Evolutionary conservation across 2,329 filamentous ascomycete genomes (phyloP), one percentile per base, ranked within the genome.

Genomic region (Aspergillus ruber): DNA sequence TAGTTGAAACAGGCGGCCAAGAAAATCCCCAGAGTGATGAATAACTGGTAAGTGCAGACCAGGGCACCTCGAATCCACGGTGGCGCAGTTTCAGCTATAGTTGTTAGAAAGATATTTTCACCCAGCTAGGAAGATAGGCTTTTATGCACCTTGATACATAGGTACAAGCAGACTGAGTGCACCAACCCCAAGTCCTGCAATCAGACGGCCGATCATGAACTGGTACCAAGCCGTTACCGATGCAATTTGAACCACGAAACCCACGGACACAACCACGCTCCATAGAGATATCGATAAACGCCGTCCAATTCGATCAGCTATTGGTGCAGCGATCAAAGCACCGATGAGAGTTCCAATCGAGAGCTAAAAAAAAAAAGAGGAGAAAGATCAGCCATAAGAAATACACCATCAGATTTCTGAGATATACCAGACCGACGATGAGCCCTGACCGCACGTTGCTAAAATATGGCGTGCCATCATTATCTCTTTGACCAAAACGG

Each of bases 1-100:
- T 61, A 75, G 50, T 74, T 74, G 59, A 75, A 71, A 46, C 69
- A 71, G 33, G 71, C 65, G n/a, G 72, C 71, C 7, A 73, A 57
- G 47, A 74, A 70, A 43, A 74, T 74, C 3, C 72, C 72, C 6
- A 74, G 54, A 0, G 72, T 74, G 52, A 74, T 71, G 50, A 75
- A 74, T 4, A 75, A 57, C 48, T 75, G 73, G 50, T 74, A 75
- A 4, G 69, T 69, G 53, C 69, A 69, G 17, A 39, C 36, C 36
- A 39, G 36, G 36, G 36, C 36, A 9, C 36, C 36, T 39, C 36
- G 36, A 20, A 39, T 39, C 36, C 36, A 39, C 36, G 36, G 36
- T 20, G 36, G 36, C 1, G 12, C 42, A 5, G 41, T 49, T 13
- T 29, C 20, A 2, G 29, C n/a, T 39, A 23, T 27, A 5, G 21